Evolutionary conservation across 2,329 filamentous ascomycete genomes (phyloP).

Genomic region (Talaromyces sp.): DNA sequence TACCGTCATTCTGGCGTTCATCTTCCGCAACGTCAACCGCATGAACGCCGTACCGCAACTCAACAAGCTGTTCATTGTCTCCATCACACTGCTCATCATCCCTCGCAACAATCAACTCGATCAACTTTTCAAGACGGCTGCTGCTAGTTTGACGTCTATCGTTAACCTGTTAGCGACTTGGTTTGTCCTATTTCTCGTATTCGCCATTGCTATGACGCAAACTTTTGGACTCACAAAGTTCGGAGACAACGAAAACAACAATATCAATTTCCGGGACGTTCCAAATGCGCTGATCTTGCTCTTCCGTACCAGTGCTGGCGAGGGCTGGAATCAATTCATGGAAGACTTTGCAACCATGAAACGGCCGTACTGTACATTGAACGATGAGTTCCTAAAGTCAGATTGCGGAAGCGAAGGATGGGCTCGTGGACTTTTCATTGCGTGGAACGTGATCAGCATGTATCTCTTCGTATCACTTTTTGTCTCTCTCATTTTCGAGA

Average conservation of each 20-base stretch:
- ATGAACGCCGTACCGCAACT: conserved; percentile 69
- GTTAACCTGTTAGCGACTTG: conserved; percentile 91
- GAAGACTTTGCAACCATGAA: conserved; percentile 84
- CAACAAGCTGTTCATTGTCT: conserved; percentile 92
- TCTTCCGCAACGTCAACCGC: conserved; percentile 40
- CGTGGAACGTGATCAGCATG: conserved; percentile 99
- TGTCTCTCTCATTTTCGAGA: conserved; percentile 97
- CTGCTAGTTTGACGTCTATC: conserved; percentile 86
- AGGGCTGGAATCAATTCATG: conserved; percentile 97
- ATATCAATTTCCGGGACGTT: conserved; percentile 90
- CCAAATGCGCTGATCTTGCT: conserved; percentile 90
- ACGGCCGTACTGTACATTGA: conserved; percentile 76
- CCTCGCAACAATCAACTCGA: conserved; percentile 95
- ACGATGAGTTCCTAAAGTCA: conserved; percentile 72
- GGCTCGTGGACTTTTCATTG: conserved; percentile 86
- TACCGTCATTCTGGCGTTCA: conserved; percentile 75
- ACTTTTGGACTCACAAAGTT: conserved; percentile 94
- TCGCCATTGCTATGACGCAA: conserved; percentile 93
- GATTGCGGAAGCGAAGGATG: conserved; percentile 91
- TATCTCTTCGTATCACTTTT: conserved; percentile 99
- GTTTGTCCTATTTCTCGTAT: conserved; percentile 95
- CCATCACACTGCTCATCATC: conserved; percentile 84
- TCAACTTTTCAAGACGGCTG: conserved; percentile 97
- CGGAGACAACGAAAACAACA: conserved; percentile 66
- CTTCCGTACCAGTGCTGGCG: conserved; percentile 88